A percentile compares a stretch with the other conserved stretches of the same genome.
Evolutionary conservation across 164 flowering plant genomes (phyloP).

Genomic region (Magnolia changhungtana): DNA sequence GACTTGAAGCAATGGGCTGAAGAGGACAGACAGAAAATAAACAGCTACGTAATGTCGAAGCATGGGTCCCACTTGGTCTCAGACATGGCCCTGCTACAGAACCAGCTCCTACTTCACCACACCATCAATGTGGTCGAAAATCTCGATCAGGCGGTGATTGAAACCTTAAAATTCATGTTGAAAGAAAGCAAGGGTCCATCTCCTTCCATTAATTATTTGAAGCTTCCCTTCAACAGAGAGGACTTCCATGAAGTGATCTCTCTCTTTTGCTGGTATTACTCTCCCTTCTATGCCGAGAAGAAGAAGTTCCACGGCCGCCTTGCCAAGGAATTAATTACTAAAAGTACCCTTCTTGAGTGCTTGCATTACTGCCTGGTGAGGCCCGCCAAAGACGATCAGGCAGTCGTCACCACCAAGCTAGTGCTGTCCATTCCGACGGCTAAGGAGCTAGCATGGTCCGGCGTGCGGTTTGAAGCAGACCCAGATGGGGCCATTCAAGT

Average conservation of each 20-base stretch:
- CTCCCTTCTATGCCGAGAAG: slow-evolving; percentile 3
- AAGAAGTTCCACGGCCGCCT: not conserved
- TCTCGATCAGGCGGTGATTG: not conserved
- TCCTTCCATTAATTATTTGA: not conserved
- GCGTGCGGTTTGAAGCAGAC: slow-evolving; percentile 5
- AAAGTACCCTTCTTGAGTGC: slow-evolving; percentile 9
- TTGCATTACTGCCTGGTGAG: slow-evolving; percentile 2
- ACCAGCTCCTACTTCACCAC: slow-evolving; percentile 8
- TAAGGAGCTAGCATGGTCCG: not conserved
- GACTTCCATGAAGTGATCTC: not conserved
- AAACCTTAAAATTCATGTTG: not conserved
- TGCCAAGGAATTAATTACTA: not conserved
- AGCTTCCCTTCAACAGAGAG: not conserved
- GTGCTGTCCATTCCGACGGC: not conserved
- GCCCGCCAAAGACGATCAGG: not conserved
- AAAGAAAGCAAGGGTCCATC: not conserved
- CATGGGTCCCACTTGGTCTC: slow-evolving; percentile 1
- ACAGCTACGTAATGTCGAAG: not conserved
- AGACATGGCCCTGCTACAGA: slow-evolving; percentile 7
- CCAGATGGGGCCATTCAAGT: not conserved
- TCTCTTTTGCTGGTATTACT: slow-evolving; percentile 12
- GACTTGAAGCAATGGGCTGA: slow-evolving; percentile 3
- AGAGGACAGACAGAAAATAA: slow-evolving; percentile 3
- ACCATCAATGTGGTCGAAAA: not conserved
- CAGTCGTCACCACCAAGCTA: not conserved